Conservation (phyloP, 306 rosid genomes). For the Acacia confusa region DNA sequence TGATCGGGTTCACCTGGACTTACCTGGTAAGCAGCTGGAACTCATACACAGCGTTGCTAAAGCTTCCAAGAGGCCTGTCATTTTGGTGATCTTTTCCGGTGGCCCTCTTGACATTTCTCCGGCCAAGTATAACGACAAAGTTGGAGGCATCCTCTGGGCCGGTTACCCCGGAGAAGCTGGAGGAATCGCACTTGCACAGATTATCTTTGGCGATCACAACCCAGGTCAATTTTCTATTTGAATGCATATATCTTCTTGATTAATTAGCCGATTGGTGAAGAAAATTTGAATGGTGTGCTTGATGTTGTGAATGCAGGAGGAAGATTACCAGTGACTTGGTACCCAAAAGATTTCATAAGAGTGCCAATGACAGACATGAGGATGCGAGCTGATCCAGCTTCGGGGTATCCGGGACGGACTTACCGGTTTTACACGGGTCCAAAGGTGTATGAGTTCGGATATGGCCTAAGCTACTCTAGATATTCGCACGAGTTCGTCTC, state of each 20-base stretch:
- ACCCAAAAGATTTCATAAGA: constrained; percentile 60
- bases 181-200: constrained; percentile 73
- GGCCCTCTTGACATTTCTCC: constrained; percentile 86
- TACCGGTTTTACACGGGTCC: constrained; percentile 78
- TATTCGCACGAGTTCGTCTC: constrained; percentile 58
- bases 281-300: neutral
- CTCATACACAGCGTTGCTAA: constrained; percentile 63
- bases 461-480: constrained; percentile 87
- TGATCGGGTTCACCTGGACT: constrained; percentile 61
- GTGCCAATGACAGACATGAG: constrained; percentile 98
- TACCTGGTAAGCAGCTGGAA: constrained; percentile 77
- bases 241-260: neutral
- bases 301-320: constrained; percentile 62
- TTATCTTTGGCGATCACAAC: constrained; percentile 90
- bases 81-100: constrained; percentile 78
- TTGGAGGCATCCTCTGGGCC: constrained; percentile 94
- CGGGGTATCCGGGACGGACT: constrained; percentile 82
- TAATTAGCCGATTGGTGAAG: neutral
- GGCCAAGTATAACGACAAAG: constrained; percentile 55
- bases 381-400: constrained; percentile 68
- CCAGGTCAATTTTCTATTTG: constrained; percentile 53
- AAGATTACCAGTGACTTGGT: constrained; percentile 91
- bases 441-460: constrained; percentile 78
- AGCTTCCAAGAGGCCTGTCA: constrained; percentile 67
- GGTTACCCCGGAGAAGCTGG: constrained; percentile 95